Evolutionary conservation across 2,329 filamentous ascomycete genomes (phyloP), one percentile per base, ranked within the genome.

Genomic region (Emericellopsis atlantica): DNA sequence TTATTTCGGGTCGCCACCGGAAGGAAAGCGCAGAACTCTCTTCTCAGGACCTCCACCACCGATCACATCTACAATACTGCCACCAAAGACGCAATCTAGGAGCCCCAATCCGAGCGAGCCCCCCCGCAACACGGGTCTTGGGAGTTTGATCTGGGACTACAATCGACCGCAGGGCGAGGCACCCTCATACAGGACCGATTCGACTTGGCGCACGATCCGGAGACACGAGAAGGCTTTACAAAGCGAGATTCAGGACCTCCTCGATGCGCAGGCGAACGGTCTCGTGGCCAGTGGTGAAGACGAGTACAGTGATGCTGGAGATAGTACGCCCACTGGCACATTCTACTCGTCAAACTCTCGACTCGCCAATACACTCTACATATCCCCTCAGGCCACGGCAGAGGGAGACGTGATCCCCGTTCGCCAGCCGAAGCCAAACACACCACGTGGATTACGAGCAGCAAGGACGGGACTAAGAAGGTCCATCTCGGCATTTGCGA

Each of bases 391-490:
- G 6, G 58, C 63, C 0, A 64, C 60, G 0, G 48, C 59, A 1
- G 56, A 64, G 5, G 70, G 68, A 8, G 63, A 63, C n/a, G 61
- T 81, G 36, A 65, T 78, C n/a, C 79, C 76, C 2, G 71, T 78
- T 32, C 70, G 70, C 23, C 76, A 81, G 46, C 76, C 76, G 1
- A 64, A 62, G 24, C 46, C 49, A 14, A 49, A 60, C 35, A 68
- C 67, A 42, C 73, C 69, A 31, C 55, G 74, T 8, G 72, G 78
- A 0, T 64, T 88, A 12, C 67, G 69, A 23, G 69, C 71, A 15
- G 80, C 81, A 1, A 70, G 84, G n/a, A 67, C 69, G 23, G 80
- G 78, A 0, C 70, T 90, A 7, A 68, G 74, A 14, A 69, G 67
- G 39, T 70, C 74, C 38, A 82, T 89, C 55, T 63, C 69, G 4